Evolutionary conservation across 345 rosid genomes (phyloP).

Genomic region (Iberis pinnata): DNA sequence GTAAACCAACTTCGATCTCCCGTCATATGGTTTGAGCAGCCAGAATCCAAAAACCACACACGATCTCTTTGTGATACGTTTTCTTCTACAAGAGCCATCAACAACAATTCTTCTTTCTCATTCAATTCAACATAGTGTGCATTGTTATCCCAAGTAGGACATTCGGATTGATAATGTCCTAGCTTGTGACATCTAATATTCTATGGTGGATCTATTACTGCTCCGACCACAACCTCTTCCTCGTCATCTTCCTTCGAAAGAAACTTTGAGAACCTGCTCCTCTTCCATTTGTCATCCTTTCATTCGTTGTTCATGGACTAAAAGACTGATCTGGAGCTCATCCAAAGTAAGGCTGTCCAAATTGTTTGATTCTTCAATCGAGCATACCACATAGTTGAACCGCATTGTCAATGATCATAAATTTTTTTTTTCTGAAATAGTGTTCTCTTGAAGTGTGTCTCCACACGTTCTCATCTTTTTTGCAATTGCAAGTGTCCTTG

Average conservation of each 20-base stretch:
- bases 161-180: constrained; percentile 1
- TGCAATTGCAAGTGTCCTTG: background rate
- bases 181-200: background rate
- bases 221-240: background rate
- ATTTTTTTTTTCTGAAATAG: background rate
- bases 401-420: background rate
- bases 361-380: background rate
- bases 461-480: background rate
- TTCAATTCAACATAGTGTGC: background rate
- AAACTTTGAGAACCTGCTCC: background rate
- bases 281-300: background rate
- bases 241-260: background rate
- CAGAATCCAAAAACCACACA: background rate
- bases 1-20: background rate
- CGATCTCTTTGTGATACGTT: background rate
- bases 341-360: background rate
- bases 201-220: background rate
- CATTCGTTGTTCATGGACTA: background rate
- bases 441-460: background rate
- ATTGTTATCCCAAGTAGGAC: background rate
- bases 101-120: background rate
- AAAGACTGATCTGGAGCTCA: background rate
- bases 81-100: background rate
- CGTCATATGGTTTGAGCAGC: constrained; percentile 4
- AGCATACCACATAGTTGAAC: background rate